Evolutionary conservation across 2,329 filamentous ascomycete species (phyloP).

Genomic region (Massarina eburnea): DNA sequence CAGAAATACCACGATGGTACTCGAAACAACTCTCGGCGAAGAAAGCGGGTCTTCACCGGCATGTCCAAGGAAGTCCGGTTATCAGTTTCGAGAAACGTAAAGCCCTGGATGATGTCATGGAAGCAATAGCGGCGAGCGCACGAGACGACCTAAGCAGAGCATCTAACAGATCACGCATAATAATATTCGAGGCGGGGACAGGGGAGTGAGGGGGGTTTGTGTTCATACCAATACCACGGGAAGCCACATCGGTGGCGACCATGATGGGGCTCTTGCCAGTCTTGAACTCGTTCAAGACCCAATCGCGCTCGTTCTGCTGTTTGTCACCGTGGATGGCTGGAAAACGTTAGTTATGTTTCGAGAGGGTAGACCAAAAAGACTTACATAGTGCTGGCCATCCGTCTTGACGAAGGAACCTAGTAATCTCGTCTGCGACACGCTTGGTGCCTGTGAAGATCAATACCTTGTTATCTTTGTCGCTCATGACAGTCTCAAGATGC

Average conservation of each 20-base stretch:
- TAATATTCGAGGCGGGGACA: conserved; percentile 44
- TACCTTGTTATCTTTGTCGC: conserved; percentile 91
- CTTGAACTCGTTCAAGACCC: conserved; percentile 99
- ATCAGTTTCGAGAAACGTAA: conserved; percentile 80
- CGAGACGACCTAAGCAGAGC: conserved; percentile 90
- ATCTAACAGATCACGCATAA: conserved; percentile 66
- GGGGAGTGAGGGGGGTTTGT: conserved; percentile 55
- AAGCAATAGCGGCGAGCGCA: conserved; percentile 70
- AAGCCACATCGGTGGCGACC: conserved; percentile 99
- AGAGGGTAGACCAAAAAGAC: conserved; percentile 40
- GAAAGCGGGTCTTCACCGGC: conserved; percentile 65
- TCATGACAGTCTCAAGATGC: conserved; percentile 97
- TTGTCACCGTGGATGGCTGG: conserved; percentile 97
- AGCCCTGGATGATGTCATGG: conserved; percentile 91
- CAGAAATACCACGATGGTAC: conserved; percentile 66
- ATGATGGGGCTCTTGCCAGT: conserved; percentile 99
- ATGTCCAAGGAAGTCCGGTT: conserved; percentile 84
- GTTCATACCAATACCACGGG: conserved; percentile 99
- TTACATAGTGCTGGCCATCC: conserved; percentile 96
- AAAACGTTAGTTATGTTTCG: conserved; percentile 40
- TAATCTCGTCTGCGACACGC: conserved; percentile 97
- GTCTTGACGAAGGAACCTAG: conserved; percentile 93
- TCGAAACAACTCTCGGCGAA: conserved; percentile 73
- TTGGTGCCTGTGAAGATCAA: conserved; percentile 85
- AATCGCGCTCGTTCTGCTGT: conserved; percentile 99